These are phyloP conservation scores for Euphorbia schlechtendalii DNA, from an alignment of 441 rosid species.

Conservation along the genomic window DNA sequence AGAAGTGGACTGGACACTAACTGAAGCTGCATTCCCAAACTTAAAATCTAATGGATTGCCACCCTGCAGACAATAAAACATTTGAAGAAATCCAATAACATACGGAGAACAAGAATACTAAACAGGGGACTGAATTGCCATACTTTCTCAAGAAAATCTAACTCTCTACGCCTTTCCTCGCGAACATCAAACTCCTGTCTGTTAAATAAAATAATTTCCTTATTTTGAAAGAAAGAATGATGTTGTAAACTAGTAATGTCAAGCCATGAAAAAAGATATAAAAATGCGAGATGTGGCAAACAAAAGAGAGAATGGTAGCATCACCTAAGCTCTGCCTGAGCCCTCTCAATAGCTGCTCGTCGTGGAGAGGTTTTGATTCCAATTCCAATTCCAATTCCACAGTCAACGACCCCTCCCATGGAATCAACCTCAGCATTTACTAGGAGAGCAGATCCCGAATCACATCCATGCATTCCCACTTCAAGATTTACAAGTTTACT, in stretches of 20 bases:
- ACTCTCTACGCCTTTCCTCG: constrained; percentile 89
- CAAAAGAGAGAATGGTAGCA: constrained; percentile 17
- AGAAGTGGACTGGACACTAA: constrained; percentile 94
- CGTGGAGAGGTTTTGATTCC: constrained; percentile 89
- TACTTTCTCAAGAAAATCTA: constrained; percentile 99
- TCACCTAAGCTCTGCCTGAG: constrained; percentile 95
- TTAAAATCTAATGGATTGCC: constrained; percentile 99
- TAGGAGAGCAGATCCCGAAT: constrained; percentile 52
- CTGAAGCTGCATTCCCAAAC: constrained; percentile 66
- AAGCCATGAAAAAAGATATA: constrained; percentile 7
- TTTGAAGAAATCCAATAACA: constrained; percentile 15
- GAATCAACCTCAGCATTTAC: constrained; percentile 99
- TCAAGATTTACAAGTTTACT: constrained; percentile 27
- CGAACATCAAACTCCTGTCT: constrained; percentile 99
- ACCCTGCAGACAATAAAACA: constrained; percentile 52
- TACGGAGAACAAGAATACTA: constrained; percentile 14
- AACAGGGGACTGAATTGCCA: constrained; percentile 26
- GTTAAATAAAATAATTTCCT: constrained; percentile 23
- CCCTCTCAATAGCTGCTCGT: constrained; percentile 89
- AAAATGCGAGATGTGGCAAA: constrained; percentile 7
- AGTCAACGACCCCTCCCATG: constrained; percentile 98
- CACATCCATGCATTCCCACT: constrained; percentile 76
- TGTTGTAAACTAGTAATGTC: background rate
- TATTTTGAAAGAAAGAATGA: constrained; percentile 5
- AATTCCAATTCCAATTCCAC: too few species aligned